Evolutionary conservation across 352 stramenopile genomes (phyloP).

Genomic region (Pythium brachiatum): DNA sequence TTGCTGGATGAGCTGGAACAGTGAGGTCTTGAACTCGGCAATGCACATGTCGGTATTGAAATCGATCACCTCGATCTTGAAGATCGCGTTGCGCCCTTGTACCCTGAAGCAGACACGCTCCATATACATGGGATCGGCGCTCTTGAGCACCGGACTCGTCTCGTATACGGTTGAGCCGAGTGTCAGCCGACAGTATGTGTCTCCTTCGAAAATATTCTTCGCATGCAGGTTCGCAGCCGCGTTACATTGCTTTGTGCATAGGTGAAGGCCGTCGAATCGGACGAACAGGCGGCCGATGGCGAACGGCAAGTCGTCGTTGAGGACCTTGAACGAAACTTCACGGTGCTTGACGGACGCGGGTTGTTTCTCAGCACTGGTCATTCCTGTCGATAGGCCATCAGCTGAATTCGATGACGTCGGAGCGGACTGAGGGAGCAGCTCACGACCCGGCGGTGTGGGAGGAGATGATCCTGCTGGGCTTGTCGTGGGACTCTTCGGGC

Average conservation of each 20-base stretch:
- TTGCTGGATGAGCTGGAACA: slow-evolving; percentile 80
- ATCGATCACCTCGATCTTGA: slow-evolving; percentile 80
- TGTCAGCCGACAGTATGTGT: slow-evolving; percentile 78
- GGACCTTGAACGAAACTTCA: slow-evolving; percentile 40
- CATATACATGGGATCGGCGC: slow-evolving; percentile 85
- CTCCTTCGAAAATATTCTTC: slow-evolving; percentile 86
- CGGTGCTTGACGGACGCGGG: slow-evolving; percentile 20
- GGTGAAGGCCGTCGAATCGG: slow-evolving; percentile 72
- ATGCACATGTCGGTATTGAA: slow-evolving; percentile 79
- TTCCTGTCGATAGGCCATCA: not conserved
- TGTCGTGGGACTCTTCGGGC: not conserved
- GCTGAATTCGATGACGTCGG: not conserved
- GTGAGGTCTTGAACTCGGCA: slow-evolving; percentile 57
- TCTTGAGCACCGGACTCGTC: slow-evolving; percentile 83
- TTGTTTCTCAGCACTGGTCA: not conserved
- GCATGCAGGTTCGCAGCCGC: slow-evolving; percentile 58
- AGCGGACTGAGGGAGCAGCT: not conserved
- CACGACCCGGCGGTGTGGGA: slow-evolving; percentile 8
- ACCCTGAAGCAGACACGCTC: slow-evolving; percentile 77
- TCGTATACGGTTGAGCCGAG: slow-evolving; percentile 71
- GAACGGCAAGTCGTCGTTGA: slow-evolving; percentile 41
- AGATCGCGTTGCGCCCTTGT: slow-evolving; percentile 46
- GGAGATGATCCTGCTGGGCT: slow-evolving; percentile 3
- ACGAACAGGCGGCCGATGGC: slow-evolving; percentile 64
- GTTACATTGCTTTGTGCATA: slow-evolving; percentile 84